These are phyloP conservation scores for Torulaspora delbrueckii DNA, from an alignment of 805 yeast genomes.

Conservation along the genomic window DNA sequence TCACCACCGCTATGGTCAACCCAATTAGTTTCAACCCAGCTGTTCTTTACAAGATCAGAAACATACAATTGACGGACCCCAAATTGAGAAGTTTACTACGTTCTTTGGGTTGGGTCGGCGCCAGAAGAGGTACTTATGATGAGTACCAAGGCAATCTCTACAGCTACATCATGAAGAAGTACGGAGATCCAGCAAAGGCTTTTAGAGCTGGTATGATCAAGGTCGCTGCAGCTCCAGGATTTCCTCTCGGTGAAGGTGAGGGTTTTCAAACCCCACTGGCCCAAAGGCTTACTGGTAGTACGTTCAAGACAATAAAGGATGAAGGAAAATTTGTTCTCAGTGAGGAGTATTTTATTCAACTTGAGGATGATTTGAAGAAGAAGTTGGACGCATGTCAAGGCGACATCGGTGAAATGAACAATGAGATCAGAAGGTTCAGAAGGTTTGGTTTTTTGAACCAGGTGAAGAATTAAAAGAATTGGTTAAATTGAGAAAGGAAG, in stretches of 20 bases:
- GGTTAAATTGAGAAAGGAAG: slow-evolving; percentile 27
- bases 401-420: slow-evolving; percentile 37
- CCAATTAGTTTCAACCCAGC: slow-evolving; percentile 54
- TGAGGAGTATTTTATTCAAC: slow-evolving; percentile 50
- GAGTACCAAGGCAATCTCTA: slow-evolving; percentile 70
- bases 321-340: slow-evolving; percentile 47
- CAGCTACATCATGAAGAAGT: slow-evolving; percentile 53
- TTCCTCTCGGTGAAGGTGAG: slow-evolving; percentile 67
- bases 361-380: slow-evolving; percentile 45
- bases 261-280: slow-evolving; percentile 65
- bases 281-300: slow-evolving; percentile 34
- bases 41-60: slow-evolving; percentile 31
- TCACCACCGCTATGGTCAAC: slow-evolving; percentile 72
- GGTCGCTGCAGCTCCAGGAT: slow-evolving; percentile 53
- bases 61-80: slow-evolving; percentile 27
- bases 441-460: slow-evolving; percentile 57
- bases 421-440: slow-evolving; percentile 57
- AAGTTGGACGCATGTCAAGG: slow-evolving; percentile 34
- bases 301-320: slow-evolving; percentile 39
- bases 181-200: slow-evolving; percentile 75
- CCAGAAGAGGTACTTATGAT: slow-evolving; percentile 63
- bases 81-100: slow-evolving; percentile 44
- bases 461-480: slow-evolving; percentile 34
- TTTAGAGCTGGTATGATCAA: slow-evolving; percentile 66
- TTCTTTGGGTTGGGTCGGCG: slow-evolving; percentile 91